phyloP scores from a whole-genome alignment of 306 rosid species.

The Inga leiocalycina region DNA sequence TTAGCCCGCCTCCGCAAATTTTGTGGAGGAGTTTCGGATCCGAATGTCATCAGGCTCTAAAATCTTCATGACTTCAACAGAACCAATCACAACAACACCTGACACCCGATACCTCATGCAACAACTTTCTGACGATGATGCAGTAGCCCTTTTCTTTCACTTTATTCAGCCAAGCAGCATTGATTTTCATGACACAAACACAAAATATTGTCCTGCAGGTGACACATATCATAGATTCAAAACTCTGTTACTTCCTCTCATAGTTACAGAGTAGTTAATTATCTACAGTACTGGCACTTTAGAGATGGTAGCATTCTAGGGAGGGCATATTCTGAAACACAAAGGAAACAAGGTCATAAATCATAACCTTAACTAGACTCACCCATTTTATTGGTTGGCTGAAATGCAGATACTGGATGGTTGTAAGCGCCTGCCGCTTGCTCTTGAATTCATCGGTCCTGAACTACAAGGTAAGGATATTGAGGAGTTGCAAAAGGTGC shows the following conservation, averaged over 20 bases:
- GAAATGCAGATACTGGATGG: not conserved
- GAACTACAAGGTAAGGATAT: not conserved
- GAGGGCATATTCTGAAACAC: not conserved
- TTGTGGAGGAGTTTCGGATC: not conserved
- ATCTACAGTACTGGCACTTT: not conserved
- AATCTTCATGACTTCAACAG: not conserved
- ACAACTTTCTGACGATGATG: not conserved
- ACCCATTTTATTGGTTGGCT: not conserved
- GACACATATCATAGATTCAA: not conserved
- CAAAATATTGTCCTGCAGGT: not conserved
- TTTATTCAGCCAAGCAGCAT: conserved; percentile 1
- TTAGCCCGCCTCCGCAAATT: not conserved
- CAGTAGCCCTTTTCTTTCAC: not conserved
- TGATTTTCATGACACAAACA: not conserved
- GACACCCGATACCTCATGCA: not conserved
- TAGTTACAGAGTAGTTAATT: not conserved
- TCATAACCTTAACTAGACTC: not conserved
- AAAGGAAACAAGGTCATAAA: not conserved
- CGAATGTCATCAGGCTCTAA: not conserved
- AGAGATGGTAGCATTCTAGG: not conserved
- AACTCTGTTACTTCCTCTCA: not conserved
- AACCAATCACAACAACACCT: not conserved
- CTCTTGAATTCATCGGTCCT: not conserved
- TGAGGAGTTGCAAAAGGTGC: not conserved
- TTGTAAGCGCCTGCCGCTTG: not conserved